Evolutionary conservation across 2,329 filamentous ascomycete genomes (phyloP).

Genomic region (Fusarium tupiense): DNA sequence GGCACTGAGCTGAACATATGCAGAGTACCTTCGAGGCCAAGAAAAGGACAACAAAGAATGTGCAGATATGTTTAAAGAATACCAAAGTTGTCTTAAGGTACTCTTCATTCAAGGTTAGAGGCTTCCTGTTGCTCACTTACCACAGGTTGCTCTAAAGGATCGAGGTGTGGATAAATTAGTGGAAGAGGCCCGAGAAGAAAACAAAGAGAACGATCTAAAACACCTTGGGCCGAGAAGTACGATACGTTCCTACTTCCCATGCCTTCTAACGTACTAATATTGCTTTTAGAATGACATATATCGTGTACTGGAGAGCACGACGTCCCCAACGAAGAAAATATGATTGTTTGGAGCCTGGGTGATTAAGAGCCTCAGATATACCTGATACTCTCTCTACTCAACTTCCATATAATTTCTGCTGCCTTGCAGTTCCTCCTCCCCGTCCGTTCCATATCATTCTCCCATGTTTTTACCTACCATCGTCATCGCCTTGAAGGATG

Average conservation of each 20-base stretch:
- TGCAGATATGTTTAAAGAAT: constrained; percentile 84
- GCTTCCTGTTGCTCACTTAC: not conserved
- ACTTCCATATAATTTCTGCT: not conserved
- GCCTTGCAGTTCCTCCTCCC: not conserved
- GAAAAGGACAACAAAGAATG: constrained; percentile 87
- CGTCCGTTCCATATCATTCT: not conserved
- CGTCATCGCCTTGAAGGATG: constrained; percentile 16
- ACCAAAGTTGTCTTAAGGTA: constrained; percentile 87
- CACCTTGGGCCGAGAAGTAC: constrained; percentile 56
- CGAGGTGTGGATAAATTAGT: constrained; percentile 93
- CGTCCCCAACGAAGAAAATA: constrained; percentile 11
- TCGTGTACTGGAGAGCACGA: not conserved
- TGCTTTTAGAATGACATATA: constrained; percentile 11
- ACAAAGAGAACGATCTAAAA: constrained; percentile 82
- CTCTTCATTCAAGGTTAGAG: not conserved
- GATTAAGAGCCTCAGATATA: not conserved
- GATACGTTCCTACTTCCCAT: not conserved
- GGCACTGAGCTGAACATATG: constrained; percentile 18
- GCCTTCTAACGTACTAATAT: not conserved
- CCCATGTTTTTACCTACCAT: not conserved
- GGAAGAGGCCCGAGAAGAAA: constrained; percentile 88
- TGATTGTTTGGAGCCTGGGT: not conserved
- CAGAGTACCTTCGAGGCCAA: constrained; percentile 89
- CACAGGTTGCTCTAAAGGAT: constrained; percentile 77
- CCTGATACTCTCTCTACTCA: not conserved